Conservation (phyloP, 805 yeast species). For the Barnettozyma populi region DNA sequence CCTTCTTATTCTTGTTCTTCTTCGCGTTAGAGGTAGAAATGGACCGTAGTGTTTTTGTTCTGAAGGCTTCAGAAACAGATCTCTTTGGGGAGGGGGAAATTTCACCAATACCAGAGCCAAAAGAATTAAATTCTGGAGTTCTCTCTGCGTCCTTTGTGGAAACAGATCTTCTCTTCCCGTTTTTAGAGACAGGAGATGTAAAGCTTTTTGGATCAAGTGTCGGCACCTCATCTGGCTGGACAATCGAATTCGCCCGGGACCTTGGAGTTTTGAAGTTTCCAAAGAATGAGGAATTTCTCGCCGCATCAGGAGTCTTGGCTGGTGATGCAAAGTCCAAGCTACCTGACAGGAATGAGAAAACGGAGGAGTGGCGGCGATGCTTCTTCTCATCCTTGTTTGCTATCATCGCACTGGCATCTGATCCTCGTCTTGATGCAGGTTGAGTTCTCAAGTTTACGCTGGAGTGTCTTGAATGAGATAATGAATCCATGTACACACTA, state of each 20-base stretch:
- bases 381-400: constrained; percentile 24
- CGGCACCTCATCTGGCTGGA: constrained; percentile 9
- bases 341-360: constrained; percentile 42
- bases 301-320: constrained; percentile 9
- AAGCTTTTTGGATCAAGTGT: constrained; percentile 11
- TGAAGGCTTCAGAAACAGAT: constrained; percentile 44
- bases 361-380: constrained; percentile 58
- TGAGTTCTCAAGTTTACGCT: constrained; percentile 24
- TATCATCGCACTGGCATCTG: constrained; percentile 32
- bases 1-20: constrained; percentile 38
- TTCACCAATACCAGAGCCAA: background rate
- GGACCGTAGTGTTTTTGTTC: constrained; percentile 47
- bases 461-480: constrained; percentile 30
- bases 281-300: constrained; percentile 6
- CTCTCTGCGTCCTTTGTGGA: constrained; percentile 40
- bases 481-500: constrained; percentile 42
- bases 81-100: constrained; percentile 28
- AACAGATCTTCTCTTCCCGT: constrained; percentile 42
- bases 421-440: constrained; percentile 38
- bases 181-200: constrained; percentile 4
- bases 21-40: constrained; percentile 44
- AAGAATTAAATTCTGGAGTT: background rate
- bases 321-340: constrained; percentile 8
- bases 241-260: constrained; percentile 2
- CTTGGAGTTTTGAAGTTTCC: constrained; percentile 3